These are phyloP conservation scores for Aspergillus bombycis DNA, from an alignment of 2,329 filamentous ascomycete genomes.

Conservation along the genomic window DNA sequence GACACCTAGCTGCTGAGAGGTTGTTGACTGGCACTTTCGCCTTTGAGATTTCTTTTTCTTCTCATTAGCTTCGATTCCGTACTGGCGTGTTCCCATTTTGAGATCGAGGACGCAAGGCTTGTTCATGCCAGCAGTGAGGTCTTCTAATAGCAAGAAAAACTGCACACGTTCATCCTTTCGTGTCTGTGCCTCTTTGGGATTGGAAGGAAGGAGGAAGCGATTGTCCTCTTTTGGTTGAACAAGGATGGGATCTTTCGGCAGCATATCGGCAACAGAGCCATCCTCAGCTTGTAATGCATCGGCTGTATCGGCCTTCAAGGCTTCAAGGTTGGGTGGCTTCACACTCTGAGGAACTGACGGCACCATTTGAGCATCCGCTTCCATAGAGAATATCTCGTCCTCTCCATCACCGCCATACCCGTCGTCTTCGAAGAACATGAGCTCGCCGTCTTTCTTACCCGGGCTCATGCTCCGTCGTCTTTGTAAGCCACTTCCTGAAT, in stretches of 20 bases:
- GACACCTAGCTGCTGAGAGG: constrained; percentile 87
- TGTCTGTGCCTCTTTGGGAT: constrained; percentile 74
- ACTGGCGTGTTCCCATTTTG: constrained; percentile 98
- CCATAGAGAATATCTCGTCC: constrained; percentile 71
- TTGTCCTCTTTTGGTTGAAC: constrained; percentile 22
- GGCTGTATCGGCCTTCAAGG: constrained; percentile 6
- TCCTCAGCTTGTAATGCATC: not conserved
- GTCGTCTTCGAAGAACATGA: constrained; percentile 90
- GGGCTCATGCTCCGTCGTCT: constrained; percentile 72
- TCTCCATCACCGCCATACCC: constrained; percentile 80
- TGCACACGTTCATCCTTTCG: constrained; percentile 67
- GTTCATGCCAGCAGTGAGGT: constrained; percentile 95
- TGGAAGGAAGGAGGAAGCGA: constrained; percentile 57
- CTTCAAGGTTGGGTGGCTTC: constrained; percentile 20
- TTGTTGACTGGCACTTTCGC: constrained; percentile 89
- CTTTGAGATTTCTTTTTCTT: constrained; percentile 94
- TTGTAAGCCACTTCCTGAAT: constrained; percentile 83
- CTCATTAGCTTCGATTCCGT: constrained; percentile 85
- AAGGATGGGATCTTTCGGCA: constrained; percentile 7
- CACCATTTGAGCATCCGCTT: constrained; percentile 50
- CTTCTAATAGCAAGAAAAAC: constrained; percentile 90
- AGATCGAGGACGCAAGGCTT: constrained; percentile 94
- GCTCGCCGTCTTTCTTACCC: constrained; percentile 71
- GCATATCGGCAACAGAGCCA: not conserved
- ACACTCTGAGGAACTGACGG: constrained; percentile 10